These are phyloP conservation scores for Lipomyces orientalis DNA, from an alignment of 805 yeast species.

Conservation along the genomic window DNA sequence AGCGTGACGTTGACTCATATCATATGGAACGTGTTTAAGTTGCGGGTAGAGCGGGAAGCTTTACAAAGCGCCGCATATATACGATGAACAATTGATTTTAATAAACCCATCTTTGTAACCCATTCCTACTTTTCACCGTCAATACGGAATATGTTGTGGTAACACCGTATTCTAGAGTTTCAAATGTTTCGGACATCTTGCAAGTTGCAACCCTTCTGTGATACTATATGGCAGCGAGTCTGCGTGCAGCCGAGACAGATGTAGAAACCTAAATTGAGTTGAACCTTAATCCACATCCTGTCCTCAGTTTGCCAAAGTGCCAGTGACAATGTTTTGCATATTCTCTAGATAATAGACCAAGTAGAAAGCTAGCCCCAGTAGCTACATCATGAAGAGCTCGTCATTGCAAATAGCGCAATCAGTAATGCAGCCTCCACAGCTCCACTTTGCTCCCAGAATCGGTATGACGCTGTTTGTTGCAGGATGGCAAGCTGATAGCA, in stretches of 20 bases:
- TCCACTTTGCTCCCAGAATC: background rate
- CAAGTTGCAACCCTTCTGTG: background rate
- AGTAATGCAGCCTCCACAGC: slow-evolving; percentile 2
- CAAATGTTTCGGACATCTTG: background rate
- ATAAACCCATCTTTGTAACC: background rate
- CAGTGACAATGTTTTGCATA: background rate
- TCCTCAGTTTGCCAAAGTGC: background rate
- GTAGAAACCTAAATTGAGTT: background rate
- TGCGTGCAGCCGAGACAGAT: background rate
- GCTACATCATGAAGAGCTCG: slow-evolving; percentile 4
- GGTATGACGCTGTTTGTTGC: background rate
- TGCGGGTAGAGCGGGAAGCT: background rate
- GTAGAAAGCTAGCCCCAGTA: background rate
- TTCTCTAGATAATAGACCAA: background rate
- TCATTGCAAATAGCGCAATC: background rate
- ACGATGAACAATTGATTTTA: background rate
- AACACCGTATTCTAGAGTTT: background rate
- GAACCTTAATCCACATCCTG: background rate
- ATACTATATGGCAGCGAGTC: slow-evolving; percentile 3
- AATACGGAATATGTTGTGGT: background rate
- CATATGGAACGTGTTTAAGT: slow-evolving; percentile 5
- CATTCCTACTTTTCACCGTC: background rate
- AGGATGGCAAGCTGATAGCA: slow-evolving; percentile 4
- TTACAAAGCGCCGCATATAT: background rate
- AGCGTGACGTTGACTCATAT: background rate